These are phyloP conservation scores for Ogataea angusta DNA, from an alignment of 805 yeast genomes.

Conservation along the genomic window DNA sequence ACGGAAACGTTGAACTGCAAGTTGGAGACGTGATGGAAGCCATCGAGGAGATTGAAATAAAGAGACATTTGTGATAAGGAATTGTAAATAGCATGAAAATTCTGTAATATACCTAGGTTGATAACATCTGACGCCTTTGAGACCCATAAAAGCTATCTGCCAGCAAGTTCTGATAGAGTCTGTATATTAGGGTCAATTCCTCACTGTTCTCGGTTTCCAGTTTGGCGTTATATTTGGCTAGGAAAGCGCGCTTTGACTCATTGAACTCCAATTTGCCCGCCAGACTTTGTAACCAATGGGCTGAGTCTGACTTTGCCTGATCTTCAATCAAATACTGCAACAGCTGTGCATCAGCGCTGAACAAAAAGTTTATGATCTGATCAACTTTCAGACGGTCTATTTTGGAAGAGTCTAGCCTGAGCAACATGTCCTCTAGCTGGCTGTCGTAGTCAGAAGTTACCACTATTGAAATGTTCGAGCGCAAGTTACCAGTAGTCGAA, in stretches of 20 bases:
- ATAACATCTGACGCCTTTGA: constrained; percentile 9
- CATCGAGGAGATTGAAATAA: constrained; percentile 60
- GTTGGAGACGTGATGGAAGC: constrained; percentile 76
- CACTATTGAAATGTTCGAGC: not conserved
- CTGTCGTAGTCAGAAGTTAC: not conserved
- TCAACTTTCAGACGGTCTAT: constrained; percentile 23
- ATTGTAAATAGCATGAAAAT: constrained; percentile 8
- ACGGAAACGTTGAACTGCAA: constrained; percentile 29
- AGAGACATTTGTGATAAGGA: constrained; percentile 43
- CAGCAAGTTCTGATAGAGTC: constrained; percentile 3
- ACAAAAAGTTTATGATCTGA: constrained; percentile 13
- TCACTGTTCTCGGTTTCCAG: not conserved
- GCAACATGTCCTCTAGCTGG: constrained; percentile 2
- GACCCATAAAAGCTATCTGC: constrained; percentile 16
- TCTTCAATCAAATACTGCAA: constrained; percentile 11
- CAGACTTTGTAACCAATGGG: constrained; percentile 15
- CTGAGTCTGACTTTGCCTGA: not conserved
- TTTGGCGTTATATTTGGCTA: constrained; percentile 9
- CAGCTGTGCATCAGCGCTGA: constrained; percentile 2
- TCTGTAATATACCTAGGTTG: constrained; percentile 1
- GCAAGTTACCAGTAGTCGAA: no score
- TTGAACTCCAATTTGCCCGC: constrained; percentile 20
- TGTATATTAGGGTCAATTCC: not conserved
- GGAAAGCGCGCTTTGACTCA: constrained; percentile 23
- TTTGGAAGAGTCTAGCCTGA: constrained; percentile 7